Conservation (phyloP, 306 rosid genomes). For the Argentina anserina region DNA sequence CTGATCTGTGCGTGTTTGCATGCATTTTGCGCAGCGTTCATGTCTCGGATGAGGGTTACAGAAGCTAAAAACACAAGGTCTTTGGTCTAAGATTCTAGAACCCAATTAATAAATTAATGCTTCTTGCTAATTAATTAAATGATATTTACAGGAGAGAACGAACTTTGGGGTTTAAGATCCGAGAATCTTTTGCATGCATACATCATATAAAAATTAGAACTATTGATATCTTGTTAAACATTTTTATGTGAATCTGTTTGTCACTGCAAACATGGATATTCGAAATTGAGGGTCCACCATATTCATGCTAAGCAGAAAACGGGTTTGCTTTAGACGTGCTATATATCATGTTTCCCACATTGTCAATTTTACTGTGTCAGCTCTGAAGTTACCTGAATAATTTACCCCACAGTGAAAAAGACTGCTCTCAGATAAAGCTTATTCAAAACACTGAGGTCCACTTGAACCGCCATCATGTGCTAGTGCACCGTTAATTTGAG, state of each 20-base stretch:
- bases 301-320: background rate
- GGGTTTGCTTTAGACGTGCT: background rate
- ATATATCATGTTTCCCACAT: background rate
- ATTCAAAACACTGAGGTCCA: too few relatives aligned
- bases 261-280: slow-evolving; percentile 2
- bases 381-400: background rate
- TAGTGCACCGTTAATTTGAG: too few relatives aligned
- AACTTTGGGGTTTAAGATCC: slow-evolving; percentile 12
- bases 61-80: background rate
- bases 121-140: background rate
- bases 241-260: background rate
- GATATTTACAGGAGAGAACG: background rate
- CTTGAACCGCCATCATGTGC: too few relatives aligned
- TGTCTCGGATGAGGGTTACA: background rate
- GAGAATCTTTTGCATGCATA: background rate
- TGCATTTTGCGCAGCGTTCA: background rate
- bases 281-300: slow-evolving; percentile 1
- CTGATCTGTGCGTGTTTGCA: background rate
- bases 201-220: background rate
- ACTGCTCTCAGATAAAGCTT: background rate
- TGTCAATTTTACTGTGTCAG: background rate
- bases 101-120: background rate
- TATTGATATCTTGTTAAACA: background rate
- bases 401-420: slow-evolving; percentile 1
- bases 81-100: slow-evolving; percentile 9